Evolutionary conservation across 1,284 basidiomycete species (phyloP), one percentile per base, ranked within the genome.

Genomic region (Cutaneotrichosporon mucoides): DNA sequence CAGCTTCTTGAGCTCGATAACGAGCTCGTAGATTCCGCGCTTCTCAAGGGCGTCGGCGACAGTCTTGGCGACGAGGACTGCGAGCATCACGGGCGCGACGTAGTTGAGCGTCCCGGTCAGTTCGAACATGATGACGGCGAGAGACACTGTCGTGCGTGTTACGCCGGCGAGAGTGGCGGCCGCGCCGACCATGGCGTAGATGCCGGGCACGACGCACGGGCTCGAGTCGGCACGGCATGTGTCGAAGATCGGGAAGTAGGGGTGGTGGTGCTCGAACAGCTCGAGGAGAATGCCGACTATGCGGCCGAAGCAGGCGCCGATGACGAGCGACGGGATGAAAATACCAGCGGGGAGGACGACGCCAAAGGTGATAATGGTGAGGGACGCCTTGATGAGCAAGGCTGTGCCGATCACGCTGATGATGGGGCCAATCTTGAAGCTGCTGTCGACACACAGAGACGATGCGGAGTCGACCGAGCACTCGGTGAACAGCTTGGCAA

Each of bases 71-170:
- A 94, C 88, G 36, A 98, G 82, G 5, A 98, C 80, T 6, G 75
- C 76, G 35, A 98, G 76, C 90, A 97, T 97, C 65, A 97, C 87
- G 1, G 95, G 95, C 0, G 95, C 88, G n/a, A 86, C 89, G 75
- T 98, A 97, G 4, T 90, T 93, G 64, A 99, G 79, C 1, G 92
- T 93, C 63, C 92, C 89, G 1, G 94, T 99, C 50, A 99, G 83
- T 76, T 98, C 95, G 70, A 97, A 91, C 85, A 97, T 92, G 79
- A 98, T 98, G 55, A 98, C 94, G 2, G 92, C 93, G 53, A 97
- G 83, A 2, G 92, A 94, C 8, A 97, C 90, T 0, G 77, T 79
- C 7, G 77, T 79, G 15, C 77, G 67, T 0, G 92, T 94, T 8
- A 93, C 91, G 37, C 92, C 92, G 41, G 90, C 92, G 49, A 95